These are phyloP conservation scores for Sclerotinia glacialis DNA, from an alignment of 2,329 filamentous ascomycete species.

Conservation along the genomic window DNA sequence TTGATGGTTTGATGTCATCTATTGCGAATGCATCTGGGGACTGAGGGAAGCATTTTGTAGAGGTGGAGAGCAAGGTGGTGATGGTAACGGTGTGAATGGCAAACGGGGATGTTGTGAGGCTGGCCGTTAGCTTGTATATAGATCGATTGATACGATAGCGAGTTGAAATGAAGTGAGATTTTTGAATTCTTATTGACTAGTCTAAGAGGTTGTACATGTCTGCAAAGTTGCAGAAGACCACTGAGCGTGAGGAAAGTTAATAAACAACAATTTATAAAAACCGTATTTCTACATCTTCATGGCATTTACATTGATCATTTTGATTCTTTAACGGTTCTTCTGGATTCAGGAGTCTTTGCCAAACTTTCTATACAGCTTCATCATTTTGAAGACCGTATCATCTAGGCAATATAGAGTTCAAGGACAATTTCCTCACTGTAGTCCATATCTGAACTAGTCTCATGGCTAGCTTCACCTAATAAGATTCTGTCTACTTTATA, in stretches of 20 bases:
- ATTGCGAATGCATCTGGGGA: background rate
- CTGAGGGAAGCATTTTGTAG: background rate
- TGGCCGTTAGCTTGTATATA: conserved; percentile 6
- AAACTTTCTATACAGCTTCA: background rate
- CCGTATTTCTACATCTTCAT: too few relatives aligned
- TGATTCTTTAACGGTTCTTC: background rate
- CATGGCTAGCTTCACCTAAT: background rate
- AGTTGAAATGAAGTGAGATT: background rate
- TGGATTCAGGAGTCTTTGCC: background rate
- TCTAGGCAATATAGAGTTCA: background rate
- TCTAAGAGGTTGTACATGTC: background rate
- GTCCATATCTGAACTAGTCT: background rate
- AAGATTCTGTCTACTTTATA: background rate
- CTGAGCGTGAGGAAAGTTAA: too few relatives aligned
- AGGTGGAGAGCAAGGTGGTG: too few relatives aligned
- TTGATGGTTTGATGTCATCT: background rate
- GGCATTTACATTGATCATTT: too few relatives aligned
- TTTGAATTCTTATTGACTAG: background rate
- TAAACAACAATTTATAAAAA: too few relatives aligned
- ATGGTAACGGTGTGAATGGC: background rate
- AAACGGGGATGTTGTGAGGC: background rate
- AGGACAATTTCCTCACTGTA: too few relatives aligned
- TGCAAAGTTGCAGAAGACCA: background rate
- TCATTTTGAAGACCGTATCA: background rate
- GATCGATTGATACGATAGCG: conserved; percentile 11